Base-by-base conservation (phyloP, 2,329 filamentous ascomycete species). In the Ophiobolus disseminans region DNA sequence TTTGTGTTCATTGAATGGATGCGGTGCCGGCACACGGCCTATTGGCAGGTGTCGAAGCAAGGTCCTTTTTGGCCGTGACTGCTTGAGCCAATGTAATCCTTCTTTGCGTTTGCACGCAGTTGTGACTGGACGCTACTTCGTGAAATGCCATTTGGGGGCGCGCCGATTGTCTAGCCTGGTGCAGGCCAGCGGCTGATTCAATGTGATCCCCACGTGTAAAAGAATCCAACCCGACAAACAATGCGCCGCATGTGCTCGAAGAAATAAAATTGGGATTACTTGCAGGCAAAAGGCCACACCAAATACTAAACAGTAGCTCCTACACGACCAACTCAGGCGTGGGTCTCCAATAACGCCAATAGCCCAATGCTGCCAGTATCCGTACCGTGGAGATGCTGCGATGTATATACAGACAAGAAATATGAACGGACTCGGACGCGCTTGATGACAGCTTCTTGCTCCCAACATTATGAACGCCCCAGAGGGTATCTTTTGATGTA, bases 331-430 rank as follows among this genome's bases (percentile, higher is more conserved):
- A 43, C 28, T 17, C 44, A 41, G 31, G 40, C 16, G 40, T 39
- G 22, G 40, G 50, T 38, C 25, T 55, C 45, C 39, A 26, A 38
- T 40, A 61, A 63, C 55, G 60, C 62, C 57, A 25, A 49, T 50
- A 49, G 48, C 54, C 55, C 45, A 17, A 58, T 63, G 57, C 59
- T 57, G 45, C 55, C 44, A 53, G 45, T 48, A 38, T 34, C 50
- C 26, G 38, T 41, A 28, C 38, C 20, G 21, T 28, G 45, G 52
- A 48, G 39, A 62, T 62, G 52, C 49, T 55, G 45, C 34, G 53
- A 52, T 61, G 48, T 63, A 64, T 62, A 50, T 64, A 63, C 54
- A 62, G 48, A 55, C 41, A 28, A 49, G 48, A 50, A 48, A 50
- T 17, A 37, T n/a, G 49, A 60, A 58, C 28, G 44, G 22, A 50